Evolutionary conservation across 208 protist species (phyloP).

Genomic region (Borovskyia barvae): DNA sequence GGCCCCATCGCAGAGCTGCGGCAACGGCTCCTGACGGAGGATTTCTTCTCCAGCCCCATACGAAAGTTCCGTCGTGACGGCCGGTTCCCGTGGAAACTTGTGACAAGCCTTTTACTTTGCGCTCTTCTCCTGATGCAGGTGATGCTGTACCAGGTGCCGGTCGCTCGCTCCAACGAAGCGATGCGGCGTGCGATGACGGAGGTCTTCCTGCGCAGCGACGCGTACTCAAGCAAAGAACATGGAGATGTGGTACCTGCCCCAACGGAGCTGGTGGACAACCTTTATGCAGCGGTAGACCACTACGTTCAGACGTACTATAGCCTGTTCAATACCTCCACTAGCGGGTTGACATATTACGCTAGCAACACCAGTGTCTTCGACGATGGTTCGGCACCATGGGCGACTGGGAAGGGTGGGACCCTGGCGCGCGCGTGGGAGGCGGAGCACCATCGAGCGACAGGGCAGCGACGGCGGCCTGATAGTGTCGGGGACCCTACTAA

Average conservation of each 20-base stretch:
- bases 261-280: conserved; percentile 42
- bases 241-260: conserved; percentile 48
- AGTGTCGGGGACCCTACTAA: too few species aligned
- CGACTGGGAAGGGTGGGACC: not conserved
- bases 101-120: conserved; percentile 39
- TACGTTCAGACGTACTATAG: conserved; percentile 54
- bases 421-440: not conserved
- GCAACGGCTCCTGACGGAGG: conserved; percentile 26
- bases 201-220: conserved; percentile 39
- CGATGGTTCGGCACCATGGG: not conserved
- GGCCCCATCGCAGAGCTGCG: conserved; percentile 22
- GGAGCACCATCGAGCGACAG: not conserved
- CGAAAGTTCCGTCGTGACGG: conserved; percentile 36
- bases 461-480: not conserved
- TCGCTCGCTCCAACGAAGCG: conserved; percentile 32
- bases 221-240: conserved; percentile 36
- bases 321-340: conserved; percentile 39
- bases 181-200: conserved; percentile 43
- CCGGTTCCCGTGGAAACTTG: conserved; percentile 42
- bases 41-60: conserved; percentile 42
- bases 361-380: not conserved
- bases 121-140: conserved; percentile 32
- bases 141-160: conserved; percentile 34
- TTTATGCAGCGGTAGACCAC: conserved; percentile 36
- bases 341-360: conserved; percentile 43